phyloP scores from a whole-genome alignment of 345 rosid species.

The Salix exigua region DNA sequence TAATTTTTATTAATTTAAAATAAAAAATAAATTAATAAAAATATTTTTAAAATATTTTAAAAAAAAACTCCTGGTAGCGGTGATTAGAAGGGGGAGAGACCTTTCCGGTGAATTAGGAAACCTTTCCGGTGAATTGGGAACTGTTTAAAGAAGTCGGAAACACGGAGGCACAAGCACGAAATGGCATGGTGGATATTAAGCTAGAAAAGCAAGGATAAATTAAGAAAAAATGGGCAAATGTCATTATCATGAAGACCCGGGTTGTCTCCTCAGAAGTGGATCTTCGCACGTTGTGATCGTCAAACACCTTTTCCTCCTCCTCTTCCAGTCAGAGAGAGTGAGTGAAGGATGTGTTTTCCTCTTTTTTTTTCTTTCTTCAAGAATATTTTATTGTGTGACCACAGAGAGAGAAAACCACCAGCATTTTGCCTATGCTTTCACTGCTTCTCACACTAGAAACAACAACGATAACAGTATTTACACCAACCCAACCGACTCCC shows the following conservation, averaged over 20 bases:
- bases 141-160: background rate
- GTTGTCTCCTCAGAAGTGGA: slow-evolving; percentile 52
- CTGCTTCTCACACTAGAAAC: slow-evolving; percentile 15
- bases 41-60: no score
- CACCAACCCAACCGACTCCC: slow-evolving; percentile 26
- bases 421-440: slow-evolving; percentile 19
- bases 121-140: background rate
- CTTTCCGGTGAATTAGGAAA: background rate
- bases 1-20: no score
- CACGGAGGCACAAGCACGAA: background rate
- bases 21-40: no score
- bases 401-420: slow-evolving; percentile 13
- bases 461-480: slow-evolving; percentile 4
- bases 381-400: background rate
- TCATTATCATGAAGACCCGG: slow-evolving; percentile 40
- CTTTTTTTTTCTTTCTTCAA: background rate
- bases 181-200: slow-evolving; percentile 20
- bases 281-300: slow-evolving; percentile 58
- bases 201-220: background rate
- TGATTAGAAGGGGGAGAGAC: background rate
- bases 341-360: background rate
- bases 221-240: slow-evolving; percentile 1
- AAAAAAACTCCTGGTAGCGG: background rate
- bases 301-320: background rate
- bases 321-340: background rate